A percentile compares a stretch with the other conserved stretches of the same genome.
Evolutionary conservation across 2,329 filamentous ascomycete species (phyloP).

Genomic region (Gaeumannomyces tritici): DNA sequence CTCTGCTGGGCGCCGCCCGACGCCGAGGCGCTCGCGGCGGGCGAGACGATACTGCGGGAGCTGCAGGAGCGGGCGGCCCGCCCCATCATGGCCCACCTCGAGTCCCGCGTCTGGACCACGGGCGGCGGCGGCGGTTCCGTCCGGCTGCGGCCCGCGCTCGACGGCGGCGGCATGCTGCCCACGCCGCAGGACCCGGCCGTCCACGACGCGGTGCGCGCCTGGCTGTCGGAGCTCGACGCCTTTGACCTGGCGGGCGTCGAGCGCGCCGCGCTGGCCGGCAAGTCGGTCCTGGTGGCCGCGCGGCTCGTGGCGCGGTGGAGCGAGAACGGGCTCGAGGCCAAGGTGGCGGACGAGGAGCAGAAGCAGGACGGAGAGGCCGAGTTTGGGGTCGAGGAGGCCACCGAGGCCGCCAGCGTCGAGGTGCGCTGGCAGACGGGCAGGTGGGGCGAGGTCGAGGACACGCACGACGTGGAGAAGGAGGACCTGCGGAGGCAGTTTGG

Average conservation of each 20-base stretch:
- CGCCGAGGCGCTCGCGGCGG: constrained; percentile 16
- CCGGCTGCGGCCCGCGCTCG: constrained; percentile 70
- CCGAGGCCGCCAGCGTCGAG: constrained; percentile 69
- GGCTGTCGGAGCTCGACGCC: constrained; percentile 61
- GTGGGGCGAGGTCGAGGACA: constrained; percentile 98
- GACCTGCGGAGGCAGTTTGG: constrained; percentile 82
- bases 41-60: constrained; percentile 48
- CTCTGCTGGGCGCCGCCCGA: constrained; percentile 70
- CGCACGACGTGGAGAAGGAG: constrained; percentile 91
- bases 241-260: constrained; percentile 86
- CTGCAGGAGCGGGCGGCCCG: constrained; percentile 61
- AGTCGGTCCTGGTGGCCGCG: constrained; percentile 71
- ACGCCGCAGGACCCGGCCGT: constrained; percentile 63
- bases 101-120: constrained; percentile 69
- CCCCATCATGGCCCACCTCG: constrained; percentile 63
- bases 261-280: constrained; percentile 72
- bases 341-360: constrained; percentile 11
- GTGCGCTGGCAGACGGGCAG: constrained; percentile 80
- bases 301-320: constrained; percentile 83
- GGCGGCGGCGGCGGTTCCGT: constrained; percentile 52
- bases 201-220: constrained; percentile 66
- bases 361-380: neutral
- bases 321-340: constrained; percentile 39
- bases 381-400: constrained; percentile 79
- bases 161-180: constrained; percentile 67